phyloP scores from a whole-genome alignment of 2,329 filamentous ascomycete genomes.

The Sporothrix luriei region DNA sequence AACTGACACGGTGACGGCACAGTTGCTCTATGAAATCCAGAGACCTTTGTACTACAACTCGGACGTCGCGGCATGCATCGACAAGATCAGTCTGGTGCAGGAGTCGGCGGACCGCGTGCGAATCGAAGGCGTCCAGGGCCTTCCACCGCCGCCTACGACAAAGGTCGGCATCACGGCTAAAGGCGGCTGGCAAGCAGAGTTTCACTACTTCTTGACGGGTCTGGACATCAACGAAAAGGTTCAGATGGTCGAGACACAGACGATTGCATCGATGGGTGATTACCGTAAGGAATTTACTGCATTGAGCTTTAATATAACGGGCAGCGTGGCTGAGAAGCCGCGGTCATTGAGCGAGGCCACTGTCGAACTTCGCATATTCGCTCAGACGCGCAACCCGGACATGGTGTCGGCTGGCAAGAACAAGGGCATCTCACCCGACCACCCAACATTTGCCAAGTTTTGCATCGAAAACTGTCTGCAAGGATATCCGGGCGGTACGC shows the following conservation, averaged over 20 bases:
- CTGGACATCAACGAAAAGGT: constrained; percentile 33
- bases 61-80: constrained; percentile 42
- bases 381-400: constrained; percentile 45
- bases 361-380: constrained; percentile 44
- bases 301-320: constrained; percentile 42
- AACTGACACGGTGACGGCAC: constrained; percentile 35
- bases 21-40: constrained; percentile 47
- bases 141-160: constrained; percentile 42
- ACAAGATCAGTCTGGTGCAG: constrained; percentile 50
- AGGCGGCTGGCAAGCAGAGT: constrained; percentile 39
- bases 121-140: constrained; percentile 43
- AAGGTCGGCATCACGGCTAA: constrained; percentile 40
- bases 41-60: constrained; percentile 44
- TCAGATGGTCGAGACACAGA: constrained; percentile 38
- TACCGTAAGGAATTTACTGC: constrained; percentile 35
- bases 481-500: constrained; percentile 37
- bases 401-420: constrained; percentile 32
- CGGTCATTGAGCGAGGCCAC: constrained; percentile 43
- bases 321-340: constrained; percentile 39
- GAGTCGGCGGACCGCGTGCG: constrained; percentile 41
- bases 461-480: constrained; percentile 39
- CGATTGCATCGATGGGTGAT: constrained; percentile 40
- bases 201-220: constrained; percentile 32
- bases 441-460: constrained; percentile 36
- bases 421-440: constrained; percentile 32